Evolutionary conservation across 2,329 filamentous ascomycete species (phyloP).

Genomic region (Aspergillus proliferans): DNA sequence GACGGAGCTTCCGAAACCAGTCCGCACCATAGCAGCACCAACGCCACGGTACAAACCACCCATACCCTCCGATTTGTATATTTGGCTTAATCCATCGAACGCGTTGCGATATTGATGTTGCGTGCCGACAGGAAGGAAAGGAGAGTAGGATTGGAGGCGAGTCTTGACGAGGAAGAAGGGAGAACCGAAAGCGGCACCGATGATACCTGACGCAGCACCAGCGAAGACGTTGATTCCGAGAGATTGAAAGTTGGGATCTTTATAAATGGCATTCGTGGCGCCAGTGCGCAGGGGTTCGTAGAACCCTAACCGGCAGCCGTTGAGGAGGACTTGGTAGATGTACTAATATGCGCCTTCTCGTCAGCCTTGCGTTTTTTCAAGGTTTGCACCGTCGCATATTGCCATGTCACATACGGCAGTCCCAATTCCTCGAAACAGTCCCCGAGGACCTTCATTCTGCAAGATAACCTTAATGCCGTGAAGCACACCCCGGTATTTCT

Average conservation of each 20-base stretch:
- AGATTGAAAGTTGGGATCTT: constrained; percentile 69
- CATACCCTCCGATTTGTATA: constrained; percentile 70
- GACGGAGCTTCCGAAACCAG: constrained; percentile 90
- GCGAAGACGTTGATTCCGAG: constrained; percentile 90
- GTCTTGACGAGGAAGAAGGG: constrained; percentile 99
- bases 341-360: constrained; percentile 51
- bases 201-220: constrained; percentile 78
- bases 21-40: constrained; percentile 88
- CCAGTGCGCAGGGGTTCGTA: constrained; percentile 86
- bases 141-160: constrained; percentile 85
- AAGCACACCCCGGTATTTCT: constrained; percentile 83
- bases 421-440: constrained; percentile 81
- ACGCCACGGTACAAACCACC: constrained; percentile 84
- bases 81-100: constrained; percentile 71
- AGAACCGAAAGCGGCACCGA: constrained; percentile 86
- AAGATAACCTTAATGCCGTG: constrained; percentile 88
- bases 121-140: constrained; percentile 90
- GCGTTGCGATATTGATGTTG: constrained; percentile 89
- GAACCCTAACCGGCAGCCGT: constrained; percentile 93
- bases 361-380: constrained; percentile 2
- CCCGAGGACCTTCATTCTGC: constrained; percentile 78
- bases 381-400: background rate
- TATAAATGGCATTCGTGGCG: constrained; percentile 63
- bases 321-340: constrained; percentile 91
- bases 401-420: constrained; percentile 55